Evolutionary conservation across 768 basidiomycete genomes (phyloP), one percentile per base, ranked within the genome.

Genomic region (Podaxis sp.): DNA sequence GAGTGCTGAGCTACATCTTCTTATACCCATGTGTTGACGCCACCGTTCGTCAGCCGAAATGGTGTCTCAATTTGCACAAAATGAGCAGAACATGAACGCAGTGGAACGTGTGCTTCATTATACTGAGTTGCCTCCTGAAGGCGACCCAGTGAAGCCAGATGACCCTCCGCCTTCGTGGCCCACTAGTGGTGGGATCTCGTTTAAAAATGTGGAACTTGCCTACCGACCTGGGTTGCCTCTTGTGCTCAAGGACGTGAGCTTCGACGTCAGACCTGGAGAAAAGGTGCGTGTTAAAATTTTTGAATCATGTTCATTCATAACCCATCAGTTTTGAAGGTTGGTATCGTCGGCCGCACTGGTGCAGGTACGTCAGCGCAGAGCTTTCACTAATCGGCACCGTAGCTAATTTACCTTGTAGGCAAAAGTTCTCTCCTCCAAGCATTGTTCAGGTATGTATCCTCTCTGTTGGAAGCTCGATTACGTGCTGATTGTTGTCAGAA

Each of bases 101-200:
- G 87, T 87, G 6, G 89, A 91, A 68, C 82, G 90, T 19, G 77
- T 91, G 3, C 73, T 87, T n/a, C 82, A 88, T 55, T 93, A 91
- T 72, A 80, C 82, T 9, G 80, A 87, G 48, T 79, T 95, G 2
- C 78, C 79, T 1, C 64, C 80, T 0, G 90, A 92, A 70, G 87
- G 84, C 8, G 75, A 68, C n/a, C 59, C 73, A 1, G 71, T 71
- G 2, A 79, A 74, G 15, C 71, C 79, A 1, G 70, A 79, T 28
- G 84, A 86, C 60, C 82, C 83, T 15, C 77, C 81, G 0, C 59
- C 73, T 11, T 69, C 77, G 7, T 87, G 84, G 85, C 85, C 84
- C 0, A 68, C 74, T 2, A 67, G 75, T 3, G 90, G 90, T 19
- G 67, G 72, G 9, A 80, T 92, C 55, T 69, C 71, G 30, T 91